phyloP scores from a whole-genome alignment of 192 early-diverging fungal genomes.

The Entomortierella chlamydospora region DNA sequence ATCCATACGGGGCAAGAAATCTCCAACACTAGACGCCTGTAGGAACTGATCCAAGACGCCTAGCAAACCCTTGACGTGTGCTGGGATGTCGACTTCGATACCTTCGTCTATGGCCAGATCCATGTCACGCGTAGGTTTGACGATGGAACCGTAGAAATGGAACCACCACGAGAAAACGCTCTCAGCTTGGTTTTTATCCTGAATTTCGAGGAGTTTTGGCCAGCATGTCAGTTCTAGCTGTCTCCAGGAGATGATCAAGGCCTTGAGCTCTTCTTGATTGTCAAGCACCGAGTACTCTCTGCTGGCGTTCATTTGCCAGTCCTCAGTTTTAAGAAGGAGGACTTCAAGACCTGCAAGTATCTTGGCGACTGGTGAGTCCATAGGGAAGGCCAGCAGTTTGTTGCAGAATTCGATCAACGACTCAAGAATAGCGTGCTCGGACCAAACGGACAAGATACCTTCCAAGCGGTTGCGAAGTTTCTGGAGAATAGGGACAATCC shows the following conservation, averaged over 20 bases:
- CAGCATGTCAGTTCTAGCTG: slow-evolving; percentile 92
- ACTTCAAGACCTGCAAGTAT: slow-evolving; percentile 90
- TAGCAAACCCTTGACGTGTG: slow-evolving; percentile 64
- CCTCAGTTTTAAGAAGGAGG: slow-evolving; percentile 88
- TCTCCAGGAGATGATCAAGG: slow-evolving; percentile 89
- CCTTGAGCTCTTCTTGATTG: slow-evolving; percentile 74
- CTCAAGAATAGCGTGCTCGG: slow-evolving; percentile 89
- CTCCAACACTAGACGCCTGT: slow-evolving; percentile 79
- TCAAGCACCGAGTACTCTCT: slow-evolving; percentile 80
- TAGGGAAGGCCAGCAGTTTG: slow-evolving; percentile 73
- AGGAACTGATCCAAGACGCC: slow-evolving; percentile 86
- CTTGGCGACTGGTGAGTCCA: slow-evolving; percentile 89
- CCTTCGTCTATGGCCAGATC: slow-evolving; percentile 50
- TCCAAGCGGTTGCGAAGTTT: slow-evolving; percentile 68
- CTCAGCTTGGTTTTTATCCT: slow-evolving; percentile 77
- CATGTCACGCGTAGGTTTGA: slow-evolving; percentile 57
- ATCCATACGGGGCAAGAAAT: slow-evolving; percentile 81
- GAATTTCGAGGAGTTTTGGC: slow-evolving; percentile 85
- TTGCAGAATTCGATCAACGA: slow-evolving; percentile 74
- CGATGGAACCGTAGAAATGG: slow-evolving; percentile 76
- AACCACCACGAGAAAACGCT: slow-evolving; percentile 90
- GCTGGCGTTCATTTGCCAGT: slow-evolving; percentile 94
- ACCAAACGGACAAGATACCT: slow-evolving; percentile 84
- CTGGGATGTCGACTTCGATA: slow-evolving; percentile 32
- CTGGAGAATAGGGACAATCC: slow-evolving; percentile 69